Evolutionary conservation across 257 asterid genomes (phyloP), one percentile per base, ranked within the genome.

Genomic region (Prunella vulgaris): DNA sequence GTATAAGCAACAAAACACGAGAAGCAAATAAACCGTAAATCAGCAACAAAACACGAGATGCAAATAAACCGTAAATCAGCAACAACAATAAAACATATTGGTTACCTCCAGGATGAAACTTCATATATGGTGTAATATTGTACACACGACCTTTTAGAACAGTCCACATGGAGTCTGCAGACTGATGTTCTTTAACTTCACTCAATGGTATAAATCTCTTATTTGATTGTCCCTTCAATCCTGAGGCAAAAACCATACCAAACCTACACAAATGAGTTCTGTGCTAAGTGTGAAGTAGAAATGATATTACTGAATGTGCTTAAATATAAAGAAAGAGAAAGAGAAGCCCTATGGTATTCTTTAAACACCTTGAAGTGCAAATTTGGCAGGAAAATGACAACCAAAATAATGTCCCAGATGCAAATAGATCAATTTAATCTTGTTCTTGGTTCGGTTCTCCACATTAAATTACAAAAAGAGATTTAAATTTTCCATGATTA

Each of bases 31-130:
- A 53, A 35, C n/a, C n/a, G n/a, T n/a, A 27, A 1, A 27, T 27
- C 2, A 64, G 35, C 14, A 66, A 56, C 46, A 24, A 18, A 62
- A 46, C 27, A 30, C 7, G 18, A 24, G 12, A 33, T 51, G 14
- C 65, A 68, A 7, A 64, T n/a, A 40, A 53, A 35, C 13, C 56
- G 35, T 17, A 58, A 42, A 51, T 15, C 17, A 58, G 20, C 20
- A 20, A 76, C 33, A 61, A 53, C 10, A 9, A 33, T 21, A 24
- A 58, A 69, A 40, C 10, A 46, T 57, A 14, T 56, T 42, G 18
- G 71, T 57, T 27, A 93, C 99, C 99, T 87, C 99, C 99, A 33
- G 99, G 99, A 74, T 93, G 99, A 79, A 93, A 93, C 77, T 90
- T 93, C 95, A 90, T 86, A 77, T 90, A 93, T 33, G 99, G 96